Evolutionary conservation across 2,329 filamentous ascomycete genomes (phyloP), one percentile per base, ranked within the genome.

Genomic region (Xylaria sp.): DNA sequence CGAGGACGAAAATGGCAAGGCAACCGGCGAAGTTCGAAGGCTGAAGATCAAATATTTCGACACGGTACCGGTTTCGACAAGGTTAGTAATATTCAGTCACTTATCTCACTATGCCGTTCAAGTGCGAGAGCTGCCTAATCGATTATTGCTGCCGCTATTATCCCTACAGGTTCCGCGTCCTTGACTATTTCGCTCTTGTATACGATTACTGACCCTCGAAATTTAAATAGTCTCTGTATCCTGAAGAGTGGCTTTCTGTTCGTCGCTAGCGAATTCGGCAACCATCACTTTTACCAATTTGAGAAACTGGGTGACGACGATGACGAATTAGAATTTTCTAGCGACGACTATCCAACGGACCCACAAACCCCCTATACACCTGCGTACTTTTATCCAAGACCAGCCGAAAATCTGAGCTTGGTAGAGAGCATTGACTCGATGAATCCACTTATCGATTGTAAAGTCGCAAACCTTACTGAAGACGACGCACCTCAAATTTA

Each of bases 21-120:
- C 90, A 0, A 95, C 92, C 0, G 92, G 92, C 34, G 93, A 96
- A 76, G 94, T 98, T 1, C 88, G 88, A 75, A 87, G 90, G 67
- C 83, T 99, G 66, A 96, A 93, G 79, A 93, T 99, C 81, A 98
- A 98, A 79, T 99, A 98, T 80, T 99, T 98, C 75, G 96, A 99
- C 76, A 99, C 96, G 0, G 92, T 98, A 3, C 95, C 97, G 0
- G 85, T 97, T 45, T 93, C 94, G 0, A 90, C 92, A 0, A 97
- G 66, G 66, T 68, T 7, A 61, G 61, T 68, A 19, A 6, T 36
- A 7, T 24, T 11, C 19, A 24, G 14, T 45, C 11, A 17, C 12
- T 61, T 24, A 3, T 9, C 6, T 48, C 19, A 5, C 39, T 42
- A 11, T 11, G 5, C 12, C 2, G 6, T 39, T 36, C 4, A 17